Evolutionary conservation across 192 early-diverging fungal genomes (phyloP).

Genomic region (Funneliformis geosporum): DNA sequence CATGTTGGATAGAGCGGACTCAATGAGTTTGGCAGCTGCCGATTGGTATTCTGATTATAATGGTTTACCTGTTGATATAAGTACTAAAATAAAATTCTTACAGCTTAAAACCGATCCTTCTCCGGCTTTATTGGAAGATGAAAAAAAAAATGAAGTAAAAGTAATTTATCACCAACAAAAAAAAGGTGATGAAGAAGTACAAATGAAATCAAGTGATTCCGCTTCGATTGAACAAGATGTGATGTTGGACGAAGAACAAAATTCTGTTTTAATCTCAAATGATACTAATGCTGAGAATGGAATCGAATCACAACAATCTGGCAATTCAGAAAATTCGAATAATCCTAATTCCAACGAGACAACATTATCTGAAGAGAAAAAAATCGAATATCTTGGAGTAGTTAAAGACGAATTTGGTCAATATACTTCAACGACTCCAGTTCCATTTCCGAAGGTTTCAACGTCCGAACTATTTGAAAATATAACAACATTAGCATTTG

Average conservation of each 20-base stretch:
- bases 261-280: background rate
- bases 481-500: slow-evolving; percentile 54
- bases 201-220: background rate
- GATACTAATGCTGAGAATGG: too few relatives aligned
- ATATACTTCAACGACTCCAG: slow-evolving; percentile 16
- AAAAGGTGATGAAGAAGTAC: background rate
- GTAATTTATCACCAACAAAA: background rate
- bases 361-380: background rate
- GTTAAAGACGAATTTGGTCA: slow-evolving; percentile 36
- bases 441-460: slow-evolving; percentile 31
- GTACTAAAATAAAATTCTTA: background rate
- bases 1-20: slow-evolving; percentile 33
- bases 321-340: background rate
- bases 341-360: background rate
- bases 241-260: background rate
- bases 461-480: slow-evolving; percentile 49
- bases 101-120: background rate
- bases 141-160: background rate
- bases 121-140: background rate
- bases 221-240: background rate
- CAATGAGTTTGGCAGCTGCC: slow-evolving; percentile 6
- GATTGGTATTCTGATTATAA: background rate
- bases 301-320: background rate
- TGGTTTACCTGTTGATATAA: background rate
- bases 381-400: slow-evolving; percentile 37